Percentiles rank a stretch among this genome's conserved stretches.
Evolutionary conservation across 768 basidiomycete genomes (phyloP).

Genomic region (Daedalea quercina): DNA sequence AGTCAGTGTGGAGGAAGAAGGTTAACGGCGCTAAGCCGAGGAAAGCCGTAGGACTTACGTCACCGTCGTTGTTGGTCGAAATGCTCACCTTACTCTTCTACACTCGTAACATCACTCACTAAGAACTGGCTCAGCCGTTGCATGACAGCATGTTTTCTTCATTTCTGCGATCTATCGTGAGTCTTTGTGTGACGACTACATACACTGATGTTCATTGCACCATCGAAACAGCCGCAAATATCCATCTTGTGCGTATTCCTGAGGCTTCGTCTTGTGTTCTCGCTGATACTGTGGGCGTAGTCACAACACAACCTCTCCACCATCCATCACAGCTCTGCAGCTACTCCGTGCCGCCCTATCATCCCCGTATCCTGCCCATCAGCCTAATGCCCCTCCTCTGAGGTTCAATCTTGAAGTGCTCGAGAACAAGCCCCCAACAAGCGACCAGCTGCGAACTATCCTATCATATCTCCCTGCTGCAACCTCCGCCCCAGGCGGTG

Average conservation of each 20-base stretch:
- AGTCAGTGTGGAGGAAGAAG: too few relatives aligned
- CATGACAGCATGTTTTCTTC: constrained; percentile 12
- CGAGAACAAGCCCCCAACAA: constrained; percentile 53
- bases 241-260: constrained; percentile 49
- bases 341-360: constrained; percentile 55
- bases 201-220: background rate
- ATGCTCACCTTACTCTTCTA: too few relatives aligned
- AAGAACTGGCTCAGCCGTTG: background rate
- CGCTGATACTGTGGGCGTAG: constrained; percentile 27
- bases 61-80: too few relatives aligned
- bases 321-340: constrained; percentile 53
- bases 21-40: too few relatives aligned
- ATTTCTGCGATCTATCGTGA: constrained; percentile 13
- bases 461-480: constrained; percentile 45
- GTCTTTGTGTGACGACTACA: background rate
- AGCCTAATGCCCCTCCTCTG: constrained; percentile 42
- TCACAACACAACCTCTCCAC: constrained; percentile 59
- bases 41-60: too few relatives aligned
- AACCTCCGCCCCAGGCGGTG: constrained; percentile 4
- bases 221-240: constrained; percentile 39
- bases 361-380: constrained; percentile 52
- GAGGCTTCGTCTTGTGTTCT: background rate
- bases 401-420: constrained; percentile 68
- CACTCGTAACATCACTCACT: background rate
- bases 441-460: constrained; percentile 65